Base-by-base conservation (phyloP, 192 early-diverging fungal genomes). In the Funneliformis mosseae region DNA sequence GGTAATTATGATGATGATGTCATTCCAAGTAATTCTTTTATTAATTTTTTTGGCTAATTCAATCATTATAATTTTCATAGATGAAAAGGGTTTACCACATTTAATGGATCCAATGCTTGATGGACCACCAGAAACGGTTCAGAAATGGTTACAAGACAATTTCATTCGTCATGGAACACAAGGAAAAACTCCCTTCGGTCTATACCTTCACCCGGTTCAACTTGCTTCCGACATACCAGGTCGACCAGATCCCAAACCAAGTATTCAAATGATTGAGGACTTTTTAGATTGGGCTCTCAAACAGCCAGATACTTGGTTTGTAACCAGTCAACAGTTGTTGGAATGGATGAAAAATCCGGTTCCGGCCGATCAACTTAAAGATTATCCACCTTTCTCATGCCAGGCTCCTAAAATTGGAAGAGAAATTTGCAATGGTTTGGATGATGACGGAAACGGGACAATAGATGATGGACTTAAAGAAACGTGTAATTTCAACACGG, bases 261-360 rank as follows among this genome's bases (percentile, higher is more conserved):
- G 80, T 0, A 81, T 83, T 18, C 42, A 48, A 6, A 62, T 83
- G 12, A 84, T 90, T 46, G 80, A 84, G 3, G 83, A 75, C 0
- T 91, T 94, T 74, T 86, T 94, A 48, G 74, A 86, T 55, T 90
- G 86, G 60, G 85, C 86, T 27, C 80, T 85, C 38, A 69, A 82
- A 28, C 83, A 90, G 59, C 85, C 87, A 16, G 89, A 94, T 84
- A 90, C 91, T 27, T 94, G 92, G 91, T 91, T 93, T 83, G 89
- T 94, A 21, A 93, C 92, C 71, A 87, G 87, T 74, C 85, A 88
- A 43, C 93, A 94, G 78, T 62, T 94, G 43, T 82, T 94, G 27
- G 81, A 90, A 79, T 94, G 92, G 88, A 93, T 94, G 91, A 81
- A 93, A 85, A 93, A 94, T 84, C 93, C 93, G 41, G 93, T 94